Conservation (phyloP, 768 basidiomycete species). For the Auricularia cornea region DNA sequence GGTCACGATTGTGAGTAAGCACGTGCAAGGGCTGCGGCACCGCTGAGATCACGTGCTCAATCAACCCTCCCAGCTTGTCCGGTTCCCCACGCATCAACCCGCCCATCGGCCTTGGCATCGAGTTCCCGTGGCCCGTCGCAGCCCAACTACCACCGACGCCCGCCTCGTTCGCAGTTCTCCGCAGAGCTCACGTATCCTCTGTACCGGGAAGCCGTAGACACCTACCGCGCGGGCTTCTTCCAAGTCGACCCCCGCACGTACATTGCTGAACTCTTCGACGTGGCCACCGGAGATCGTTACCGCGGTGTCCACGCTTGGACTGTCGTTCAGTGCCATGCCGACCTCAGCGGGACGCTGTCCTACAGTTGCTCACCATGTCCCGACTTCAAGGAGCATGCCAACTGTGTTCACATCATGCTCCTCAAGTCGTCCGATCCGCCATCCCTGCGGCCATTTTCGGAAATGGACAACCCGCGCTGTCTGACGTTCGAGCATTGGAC, state of each 20-base stretch:
- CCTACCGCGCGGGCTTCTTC: background rate
- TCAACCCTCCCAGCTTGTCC: too few species aligned
- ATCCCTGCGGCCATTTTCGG: background rate
- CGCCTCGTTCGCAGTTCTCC: too few species aligned
- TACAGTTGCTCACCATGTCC: background rate
- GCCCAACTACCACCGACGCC: too few species aligned
- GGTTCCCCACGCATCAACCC: too few species aligned
- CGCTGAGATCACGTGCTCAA: too few species aligned
- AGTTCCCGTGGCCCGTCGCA: too few species aligned
- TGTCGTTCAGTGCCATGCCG: background rate
- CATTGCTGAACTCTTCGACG: background rate
- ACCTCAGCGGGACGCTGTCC: background rate
- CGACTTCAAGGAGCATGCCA: background rate
- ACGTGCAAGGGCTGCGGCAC: too few species aligned
- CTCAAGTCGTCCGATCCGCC: background rate
- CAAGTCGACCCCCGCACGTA: background rate
- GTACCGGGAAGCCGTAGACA: background rate
- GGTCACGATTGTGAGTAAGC: too few species aligned
- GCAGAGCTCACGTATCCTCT: background rate
- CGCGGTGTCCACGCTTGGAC: background rate
- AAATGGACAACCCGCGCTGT: background rate
- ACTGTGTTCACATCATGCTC: background rate
- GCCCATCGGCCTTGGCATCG: too few species aligned
- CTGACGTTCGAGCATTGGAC: background rate
- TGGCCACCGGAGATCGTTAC: background rate